Evolutionary conservation across 2,329 filamentous ascomycete genomes (phyloP), one percentile per base, ranked within the genome.

Genomic region (Alternaria arborescens): DNA sequence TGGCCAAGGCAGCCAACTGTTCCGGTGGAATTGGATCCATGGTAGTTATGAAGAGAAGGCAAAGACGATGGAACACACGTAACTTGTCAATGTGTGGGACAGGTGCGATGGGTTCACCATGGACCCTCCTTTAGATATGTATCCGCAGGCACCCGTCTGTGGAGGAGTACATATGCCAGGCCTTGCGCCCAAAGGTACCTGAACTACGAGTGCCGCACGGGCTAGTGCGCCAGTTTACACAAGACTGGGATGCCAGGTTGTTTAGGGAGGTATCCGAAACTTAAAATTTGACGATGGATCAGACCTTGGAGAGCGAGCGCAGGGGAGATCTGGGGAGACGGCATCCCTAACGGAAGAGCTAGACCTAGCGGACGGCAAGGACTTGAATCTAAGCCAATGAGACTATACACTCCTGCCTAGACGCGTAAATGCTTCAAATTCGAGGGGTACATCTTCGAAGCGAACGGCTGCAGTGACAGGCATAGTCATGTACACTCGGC

Each of bases 11-110:
- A 16, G 64, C 68, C 42, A 68, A 42, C 38, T 65, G 57, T 43
- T 72, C 69, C 14, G 70, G 58, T 10, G 69, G 42, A 20, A 67
- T 36, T 7, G 58, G 47, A 24, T 61, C 62, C 70, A 72, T 72
- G 38, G 40, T 10, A 5, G 6, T 10, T 30, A 38, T 16, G 6
- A 30, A 46, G 14, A 18, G 41, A 10, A 38, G 16, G n/a, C 1
- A 55, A 28, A 26, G 28, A 47, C 14, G 24, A 61, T 66, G 24
- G 30, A 24, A 42, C 24, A 26, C 51, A 62, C 22, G 20, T 34
- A 24, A 12, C 28, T 26, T 51, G 30, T 46, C 44, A 24, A 34
- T 26, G 16, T 32, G 32, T 20, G 20, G 10, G 18, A 50, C 32
- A 1, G 26, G 24, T n/a, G 8, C 2, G 32, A n/a, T 14, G 12